Percentiles rank a stretch among this genome's conserved stretches.
These are phyloP conservation scores for Rosa hybrid DNA, from an alignment of 331 rosid species.

Conservation along the genomic window DNA sequence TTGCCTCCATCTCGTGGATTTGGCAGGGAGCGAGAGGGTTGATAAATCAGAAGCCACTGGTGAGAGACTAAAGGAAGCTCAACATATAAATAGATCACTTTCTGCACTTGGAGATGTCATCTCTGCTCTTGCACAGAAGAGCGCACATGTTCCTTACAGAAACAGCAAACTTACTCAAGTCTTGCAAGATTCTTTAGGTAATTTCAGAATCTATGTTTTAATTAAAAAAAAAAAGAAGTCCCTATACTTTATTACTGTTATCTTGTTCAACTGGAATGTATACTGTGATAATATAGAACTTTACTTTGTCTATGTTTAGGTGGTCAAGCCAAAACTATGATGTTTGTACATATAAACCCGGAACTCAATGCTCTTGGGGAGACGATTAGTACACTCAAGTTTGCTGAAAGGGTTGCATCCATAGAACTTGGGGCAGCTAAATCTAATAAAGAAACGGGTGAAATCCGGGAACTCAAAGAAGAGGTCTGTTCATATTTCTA, in stretches of 20 bases:
- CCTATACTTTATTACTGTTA: not conserved
- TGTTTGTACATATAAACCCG: conserved; percentile 98
- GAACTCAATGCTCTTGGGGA: conserved; percentile 88
- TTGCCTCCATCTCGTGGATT: conserved; percentile 97
- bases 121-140: conserved; percentile 96
- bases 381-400: conserved; percentile 96
- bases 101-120: conserved; percentile 99
- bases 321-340: conserved; percentile 97
- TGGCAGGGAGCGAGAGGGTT: conserved; percentile 99
- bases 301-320: conserved; percentile 40
- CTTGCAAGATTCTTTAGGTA: conserved; percentile 96
- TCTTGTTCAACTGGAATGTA: not conserved
- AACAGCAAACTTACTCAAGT: conserved; percentile 99
- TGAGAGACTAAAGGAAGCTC: conserved; percentile 97
- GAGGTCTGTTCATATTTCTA: conserved; percentile 54
- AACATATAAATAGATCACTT: conserved; percentile 91
- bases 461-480: conserved; percentile 83
- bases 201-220: not conserved
- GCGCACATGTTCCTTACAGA: conserved; percentile 86
- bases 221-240: not conserved
- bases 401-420: conserved; percentile 96
- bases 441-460: conserved; percentile 87
- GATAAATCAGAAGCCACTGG: conserved; percentile 98
- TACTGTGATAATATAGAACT: not conserved
- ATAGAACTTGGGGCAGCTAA: conserved; percentile 96